Conservation (phyloP, 1,284 basidiomycete genomes). For the Paramarasmius palmivorus region DNA sequence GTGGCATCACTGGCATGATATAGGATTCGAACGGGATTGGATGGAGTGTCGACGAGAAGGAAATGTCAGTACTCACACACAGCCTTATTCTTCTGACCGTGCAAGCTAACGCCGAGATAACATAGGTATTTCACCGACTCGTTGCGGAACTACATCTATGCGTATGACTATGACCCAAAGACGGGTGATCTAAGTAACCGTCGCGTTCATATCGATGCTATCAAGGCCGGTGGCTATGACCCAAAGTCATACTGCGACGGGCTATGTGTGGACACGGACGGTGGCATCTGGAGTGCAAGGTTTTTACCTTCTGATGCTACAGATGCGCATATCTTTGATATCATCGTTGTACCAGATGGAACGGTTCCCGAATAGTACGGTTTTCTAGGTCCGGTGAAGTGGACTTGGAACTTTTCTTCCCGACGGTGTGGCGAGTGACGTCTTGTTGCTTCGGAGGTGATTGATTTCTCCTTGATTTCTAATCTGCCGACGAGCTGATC, state of each 20-base stretch:
- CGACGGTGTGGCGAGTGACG: constrained; percentile 60
- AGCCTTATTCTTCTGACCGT: not conserved
- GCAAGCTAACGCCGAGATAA: constrained; percentile 5
- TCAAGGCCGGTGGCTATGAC: constrained; percentile 50
- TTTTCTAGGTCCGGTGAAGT: constrained; percentile 51
- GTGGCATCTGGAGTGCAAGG: constrained; percentile 71
- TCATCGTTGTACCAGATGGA: constrained; percentile 46
- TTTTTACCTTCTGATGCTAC: constrained; percentile 27
- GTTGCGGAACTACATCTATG: constrained; percentile 59
- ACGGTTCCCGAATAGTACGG: constrained; percentile 58
- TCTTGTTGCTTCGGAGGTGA: constrained; percentile 71
- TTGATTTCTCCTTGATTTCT: constrained; percentile 9
- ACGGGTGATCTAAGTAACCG: constrained; percentile 55
- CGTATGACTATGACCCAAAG: constrained; percentile 55
- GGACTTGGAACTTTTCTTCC: constrained; percentile 58
- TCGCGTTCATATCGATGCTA: constrained; percentile 56
- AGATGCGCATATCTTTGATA: constrained; percentile 5
- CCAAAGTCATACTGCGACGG: constrained; percentile 57
- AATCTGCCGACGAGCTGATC: constrained; percentile 4
- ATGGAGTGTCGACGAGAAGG: constrained; percentile 62
- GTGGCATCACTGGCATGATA: too few relatives aligned
- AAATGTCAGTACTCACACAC: constrained; percentile 41
- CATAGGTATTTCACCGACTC: constrained; percentile 71
- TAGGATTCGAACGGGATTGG: constrained; percentile 68
- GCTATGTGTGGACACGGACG: constrained; percentile 62